A percentile compares a stretch with the other conserved stretches of the same genome.
phyloP scores from a whole-genome alignment of 495 filamentous ascomycete species.

The Lasiosphaeris hirsuta region DNA sequence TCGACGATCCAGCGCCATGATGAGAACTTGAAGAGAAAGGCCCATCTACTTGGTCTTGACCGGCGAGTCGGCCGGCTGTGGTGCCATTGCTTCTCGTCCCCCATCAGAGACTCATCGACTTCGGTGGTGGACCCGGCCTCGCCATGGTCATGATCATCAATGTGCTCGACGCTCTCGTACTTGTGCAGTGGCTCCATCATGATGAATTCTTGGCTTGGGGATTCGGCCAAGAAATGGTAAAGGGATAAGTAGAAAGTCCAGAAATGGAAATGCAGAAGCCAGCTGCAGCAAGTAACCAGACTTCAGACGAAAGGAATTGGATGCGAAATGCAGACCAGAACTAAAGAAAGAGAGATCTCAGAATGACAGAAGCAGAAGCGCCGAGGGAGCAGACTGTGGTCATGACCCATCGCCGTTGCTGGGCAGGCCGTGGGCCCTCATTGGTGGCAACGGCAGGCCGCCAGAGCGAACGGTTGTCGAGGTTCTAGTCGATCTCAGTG shows the following conservation, averaged over 20 bases:
- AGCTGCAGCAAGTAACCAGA: neutral
- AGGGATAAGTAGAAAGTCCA: neutral
- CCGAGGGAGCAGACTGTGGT: neutral
- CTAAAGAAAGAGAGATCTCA: neutral
- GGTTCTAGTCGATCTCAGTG: neutral
- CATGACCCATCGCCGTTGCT: neutral
- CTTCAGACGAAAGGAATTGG: neutral
- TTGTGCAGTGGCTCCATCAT: constrained; percentile 36
- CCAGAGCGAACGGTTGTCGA: too few relatives aligned
- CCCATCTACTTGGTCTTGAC: constrained; percentile 14
- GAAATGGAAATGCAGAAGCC: neutral
- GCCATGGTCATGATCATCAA: constrained; percentile 32
- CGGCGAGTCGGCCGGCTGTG: constrained; percentile 23
- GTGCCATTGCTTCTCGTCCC: constrained; percentile 38
- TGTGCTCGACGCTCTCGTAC: constrained; percentile 28
- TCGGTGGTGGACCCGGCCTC: constrained; percentile 40
- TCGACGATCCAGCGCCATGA: constrained; percentile 36
- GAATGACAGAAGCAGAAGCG: neutral
- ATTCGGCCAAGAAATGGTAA: neutral
- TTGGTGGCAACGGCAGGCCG: too few relatives aligned
- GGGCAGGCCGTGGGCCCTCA: too few relatives aligned
- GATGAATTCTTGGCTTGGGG: neutral
- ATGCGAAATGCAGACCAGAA: neutral
- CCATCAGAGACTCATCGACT: constrained; percentile 39
- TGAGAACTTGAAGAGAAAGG: constrained; percentile 18